Evolutionary conservation across 169 alveolate genomes (phyloP), one percentile per base, ranked within the genome.

Genomic region (Plasmodium reichenowi): DNA sequence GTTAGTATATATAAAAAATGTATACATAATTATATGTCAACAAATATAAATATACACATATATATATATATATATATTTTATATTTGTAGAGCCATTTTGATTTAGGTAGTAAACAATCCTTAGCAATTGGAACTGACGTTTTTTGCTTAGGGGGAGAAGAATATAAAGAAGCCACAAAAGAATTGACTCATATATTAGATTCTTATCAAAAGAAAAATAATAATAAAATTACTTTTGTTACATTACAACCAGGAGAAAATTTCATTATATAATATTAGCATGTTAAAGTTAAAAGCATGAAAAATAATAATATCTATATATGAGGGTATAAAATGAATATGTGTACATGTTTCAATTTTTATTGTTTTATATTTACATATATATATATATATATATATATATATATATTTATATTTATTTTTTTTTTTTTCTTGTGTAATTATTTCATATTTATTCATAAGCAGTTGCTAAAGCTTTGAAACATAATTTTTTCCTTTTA

Each of bases 71-170:
- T 9, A 1, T 72, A 13, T 58, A 38, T 43, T 60, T 59, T 45
- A 8, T 24, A n/a, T 50, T 52, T 76, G 15, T 17, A 85, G 92
- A 60, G 72, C 24, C 92, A 85, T 45, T 20, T 85, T 48, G 92
- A 85, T 24, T 85, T 85, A 64, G 60, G 56, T 17, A 85, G 92
- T 45, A 85, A 85, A 85, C 32, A 22, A 52, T 85, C 88, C 2
- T 54, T 85, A 17, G 86, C 88, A 7, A 67, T 85, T 32, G 92
- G 92, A 26, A 59, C 45, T 68, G 92, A 85, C n/a, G 92, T 85
- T 22, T 85, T 85, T 71, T 85, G 92, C 56, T 22, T 85, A 59
- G 92, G 92, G 10, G 92, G 92, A 8, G 92, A 85, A 71, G 24
- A 85, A 50, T 85, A 85, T 43, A 72, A 62, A 59, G 92, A 85